Evolutionary conservation across 2,329 filamentous ascomycete species (phyloP).

Genomic region (Diaporthe batatas): DNA sequence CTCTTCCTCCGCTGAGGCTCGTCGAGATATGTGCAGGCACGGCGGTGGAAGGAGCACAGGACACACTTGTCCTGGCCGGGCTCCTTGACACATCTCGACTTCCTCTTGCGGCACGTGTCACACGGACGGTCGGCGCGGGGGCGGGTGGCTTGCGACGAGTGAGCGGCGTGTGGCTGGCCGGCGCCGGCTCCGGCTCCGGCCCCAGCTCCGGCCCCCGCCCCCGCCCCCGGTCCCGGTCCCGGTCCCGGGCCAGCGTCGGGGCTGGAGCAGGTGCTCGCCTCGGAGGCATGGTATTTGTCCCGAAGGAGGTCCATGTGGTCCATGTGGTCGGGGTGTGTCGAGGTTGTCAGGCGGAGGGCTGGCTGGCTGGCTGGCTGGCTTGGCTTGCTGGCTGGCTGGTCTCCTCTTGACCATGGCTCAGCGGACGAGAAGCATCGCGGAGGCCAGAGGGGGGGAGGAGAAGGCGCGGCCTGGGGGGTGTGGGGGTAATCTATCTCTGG

Average conservation of each 20-base stretch:
- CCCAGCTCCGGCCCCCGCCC: background rate
- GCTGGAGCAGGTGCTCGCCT: constrained; percentile 42
- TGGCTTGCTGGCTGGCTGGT: constrained; percentile 29
- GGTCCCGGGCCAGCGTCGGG: constrained; percentile 37
- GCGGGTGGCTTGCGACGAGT: constrained; percentile 37
- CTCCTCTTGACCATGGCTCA: constrained; percentile 31
- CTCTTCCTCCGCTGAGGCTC: constrained; percentile 69
- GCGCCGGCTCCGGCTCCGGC: background rate
- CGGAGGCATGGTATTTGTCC: constrained; percentile 39
- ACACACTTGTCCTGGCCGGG: constrained; percentile 71
- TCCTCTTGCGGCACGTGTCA: constrained; percentile 75
- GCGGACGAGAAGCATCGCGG: constrained; percentile 31
- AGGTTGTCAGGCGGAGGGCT: constrained; percentile 15
- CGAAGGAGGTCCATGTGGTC: constrained; percentile 28
- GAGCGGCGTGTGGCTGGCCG: constrained; percentile 33
- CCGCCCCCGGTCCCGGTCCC: constrained; percentile 4
- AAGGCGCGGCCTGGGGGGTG: background rate
- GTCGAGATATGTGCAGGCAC: constrained; percentile 75
- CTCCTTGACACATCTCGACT: constrained; percentile 75
- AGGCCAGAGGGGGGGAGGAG: background rate
- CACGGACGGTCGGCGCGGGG: constrained; percentile 59
- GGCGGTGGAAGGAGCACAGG: constrained; percentile 75
- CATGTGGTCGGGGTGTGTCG: constrained; percentile 8
- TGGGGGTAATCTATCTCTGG: constrained; percentile 27
- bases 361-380: constrained; percentile 20